Evolutionary conservation across 371 early-diverging fungal species (phyloP), one percentile per base, ranked within the genome.

Genomic region (Mortierella sp.): DNA sequence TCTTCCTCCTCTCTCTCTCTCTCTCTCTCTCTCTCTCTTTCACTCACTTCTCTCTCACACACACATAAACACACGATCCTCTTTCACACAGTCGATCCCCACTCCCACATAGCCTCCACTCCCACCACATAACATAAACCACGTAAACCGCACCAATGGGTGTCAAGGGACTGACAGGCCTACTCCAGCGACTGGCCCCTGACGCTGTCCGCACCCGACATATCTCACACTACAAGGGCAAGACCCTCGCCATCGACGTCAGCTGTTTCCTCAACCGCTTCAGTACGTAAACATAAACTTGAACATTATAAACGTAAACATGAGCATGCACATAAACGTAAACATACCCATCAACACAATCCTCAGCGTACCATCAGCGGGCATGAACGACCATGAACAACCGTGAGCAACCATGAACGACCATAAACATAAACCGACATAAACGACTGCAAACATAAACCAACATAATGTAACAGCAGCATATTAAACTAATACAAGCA

Each of bases 201-300:
- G 66, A 82, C 1, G 73, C 90, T 22, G 67, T 91, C 64, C 31
- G 26, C 5, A 16, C 34, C 4, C 74, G 70, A 4, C 79, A 70
- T 26, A 80, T 90, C n/a, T 68, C 80, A 5, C 48, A 80, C 34
- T 87, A 90, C 48, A 68, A 84, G 7, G 69, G 79, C n/a, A 85
- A 88, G 43, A 81, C 85, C 0, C 69, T 91, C 31, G 91, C 90
- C 11, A 68, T 92, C 50, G 92, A 92, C 72, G 90, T 90, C n/a
- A 91, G 90, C 72, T 90, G 91, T 44, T 90, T 87, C 74, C 84
- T 92, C 55, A 89, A 90, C 65, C 88, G 88, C 58, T 92, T 91
- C 69, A 80, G 82, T 82, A 71, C 1, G 80, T 76, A 10, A 5
- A 29, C 45, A n/a, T 41, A n/a, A 61, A 37, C 64, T 37, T 44